Base-by-base conservation (phyloP, 176 grass and related monocot genomes). In the Carex cristatella region DNA sequence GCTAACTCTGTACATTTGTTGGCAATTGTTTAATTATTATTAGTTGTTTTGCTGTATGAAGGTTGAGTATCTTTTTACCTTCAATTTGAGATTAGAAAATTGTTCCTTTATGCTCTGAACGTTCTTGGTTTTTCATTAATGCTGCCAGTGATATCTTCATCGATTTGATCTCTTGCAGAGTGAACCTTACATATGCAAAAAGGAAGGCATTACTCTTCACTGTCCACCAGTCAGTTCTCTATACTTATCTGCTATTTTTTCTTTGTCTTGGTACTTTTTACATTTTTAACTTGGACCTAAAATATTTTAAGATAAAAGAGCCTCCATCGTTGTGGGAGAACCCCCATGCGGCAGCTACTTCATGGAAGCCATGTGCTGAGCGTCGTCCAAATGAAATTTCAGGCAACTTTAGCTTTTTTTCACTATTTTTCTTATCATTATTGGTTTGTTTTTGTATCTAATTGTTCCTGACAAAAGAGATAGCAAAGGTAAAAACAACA, bases 291-390 rank as follows among this genome's bases (percentile, higher is more conserved):
- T 87, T 62, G 38, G 49, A 10, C 86, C 28, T 71, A 7, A 71
- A 15, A 61, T 19, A 53, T 19, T 15, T 69, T 15, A 49, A 98
- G 95, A 89, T 81, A 87, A 95, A 87, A 10, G 87, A 85, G 10
- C 62, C 72, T 46, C 67, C 66, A 68, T 95, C 96, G 14, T 85
- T 98, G 7, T 98, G 93, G 96, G 96, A 98, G 96, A 98, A 98
- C 89, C 96, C 91, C 3, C 88, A 91, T 46, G 91, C 93, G 0
- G 86, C 93, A 0, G 87, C 93, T 18, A 89, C 87, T 37, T 95
- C 96, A 18, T 95, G 96, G 96, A 98, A 94, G 55, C 96, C 96
- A 10, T 99, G 96, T 15, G 93, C 93, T 42, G 90, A 99, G 85
- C 91, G 85, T 3, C 88, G 67, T 18, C 67, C 74, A 0, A 79